phyloP scores from a whole-genome alignment of 2,329 filamentous ascomycete genomes.

The Cladosporium sphaerospermum region DNA sequence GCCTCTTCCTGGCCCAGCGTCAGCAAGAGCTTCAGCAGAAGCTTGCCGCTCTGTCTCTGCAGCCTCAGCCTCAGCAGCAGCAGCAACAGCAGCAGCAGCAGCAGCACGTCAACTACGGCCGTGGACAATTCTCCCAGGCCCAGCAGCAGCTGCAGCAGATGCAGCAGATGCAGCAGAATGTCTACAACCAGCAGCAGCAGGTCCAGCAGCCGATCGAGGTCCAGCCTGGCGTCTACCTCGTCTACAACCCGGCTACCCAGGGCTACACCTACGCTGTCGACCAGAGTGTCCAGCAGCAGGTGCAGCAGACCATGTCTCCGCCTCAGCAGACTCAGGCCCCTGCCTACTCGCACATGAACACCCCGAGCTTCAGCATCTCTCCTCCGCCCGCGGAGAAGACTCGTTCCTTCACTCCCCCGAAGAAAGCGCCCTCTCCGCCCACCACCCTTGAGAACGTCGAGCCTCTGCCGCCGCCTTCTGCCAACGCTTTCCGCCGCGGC shows the following conservation, averaged over 20 bases:
- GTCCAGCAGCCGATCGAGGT: slow-evolving; percentile 61
- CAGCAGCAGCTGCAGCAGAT: slow-evolving; percentile 44
- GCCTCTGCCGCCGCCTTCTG: slow-evolving; percentile 79
- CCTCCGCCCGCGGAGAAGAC: slow-evolving; percentile 58
- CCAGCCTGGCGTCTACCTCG: slow-evolving; percentile 71
- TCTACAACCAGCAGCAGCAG: slow-evolving; percentile 64
- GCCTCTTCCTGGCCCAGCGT: slow-evolving; percentile 86
- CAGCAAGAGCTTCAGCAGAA: slow-evolving; percentile 95
- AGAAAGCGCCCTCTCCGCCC: slow-evolving; percentile 60
- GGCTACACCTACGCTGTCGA: slow-evolving; percentile 78
- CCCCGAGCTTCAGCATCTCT: slow-evolving; percentile 66
- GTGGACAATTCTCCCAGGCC: slow-evolving; percentile 42
- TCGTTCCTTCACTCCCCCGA: slow-evolving; percentile 61
- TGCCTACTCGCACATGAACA: slow-evolving; percentile 17
- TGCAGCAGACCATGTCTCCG: slow-evolving; percentile 24
- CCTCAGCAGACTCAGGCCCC: slow-evolving; percentile 24
- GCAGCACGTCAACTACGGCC: slow-evolving; percentile 13
- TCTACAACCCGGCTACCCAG: slow-evolving; percentile 80
- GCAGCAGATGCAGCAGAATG: slow-evolving; percentile 49
- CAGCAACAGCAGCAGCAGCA: slow-evolving; percentile 16
- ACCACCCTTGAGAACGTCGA: slow-evolving; percentile 50
- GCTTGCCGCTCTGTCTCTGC: slow-evolving; percentile 73
- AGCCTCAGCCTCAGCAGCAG: slow-evolving; percentile 55
- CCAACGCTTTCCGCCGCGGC: slow-evolving; percentile 84
- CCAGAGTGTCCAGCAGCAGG: slow-evolving; percentile 49